Conservation (phyloP, 495 filamentous ascomycete species). For the Xylaria cubensis region DNA sequence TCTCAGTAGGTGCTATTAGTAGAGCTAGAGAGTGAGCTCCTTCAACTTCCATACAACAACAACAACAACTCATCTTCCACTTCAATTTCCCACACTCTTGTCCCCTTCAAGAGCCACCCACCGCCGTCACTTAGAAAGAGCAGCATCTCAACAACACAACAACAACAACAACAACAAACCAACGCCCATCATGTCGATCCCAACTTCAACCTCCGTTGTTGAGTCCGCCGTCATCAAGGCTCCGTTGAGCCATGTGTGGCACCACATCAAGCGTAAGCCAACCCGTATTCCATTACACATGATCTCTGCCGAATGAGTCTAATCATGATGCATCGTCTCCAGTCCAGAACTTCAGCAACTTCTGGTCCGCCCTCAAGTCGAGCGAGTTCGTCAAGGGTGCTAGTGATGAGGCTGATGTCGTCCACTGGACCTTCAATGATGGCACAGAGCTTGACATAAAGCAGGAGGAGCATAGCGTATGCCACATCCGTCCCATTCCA, state of each 20-base stretch:
- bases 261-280: conserved; percentile 64
- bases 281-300: neutral
- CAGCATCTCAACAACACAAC: neutral
- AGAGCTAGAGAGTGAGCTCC: neutral
- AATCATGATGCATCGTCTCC: neutral
- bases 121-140: neutral
- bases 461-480: conserved; percentile 72
- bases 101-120: neutral
- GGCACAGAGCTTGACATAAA: conserved; percentile 69
- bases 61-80: neutral
- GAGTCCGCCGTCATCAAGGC: conserved; percentile 71
- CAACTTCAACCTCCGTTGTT: conserved; percentile 67
- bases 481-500: conserved; percentile 29
- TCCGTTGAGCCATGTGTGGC: conserved; percentile 67
- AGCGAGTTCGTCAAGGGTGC: conserved; percentile 64
- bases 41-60: neutral
- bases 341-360: conserved; percentile 63
- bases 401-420: conserved; percentile 65
- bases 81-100: neutral
- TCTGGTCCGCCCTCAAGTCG: conserved; percentile 63
- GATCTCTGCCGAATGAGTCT: neutral
- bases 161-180: neutral
- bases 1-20: neutral
- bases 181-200: conserved; percentile 49
- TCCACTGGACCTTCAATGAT: conserved; percentile 70